Conservation (phyloP, 345 rosid genomes). For the Salix purpurea region DNA sequence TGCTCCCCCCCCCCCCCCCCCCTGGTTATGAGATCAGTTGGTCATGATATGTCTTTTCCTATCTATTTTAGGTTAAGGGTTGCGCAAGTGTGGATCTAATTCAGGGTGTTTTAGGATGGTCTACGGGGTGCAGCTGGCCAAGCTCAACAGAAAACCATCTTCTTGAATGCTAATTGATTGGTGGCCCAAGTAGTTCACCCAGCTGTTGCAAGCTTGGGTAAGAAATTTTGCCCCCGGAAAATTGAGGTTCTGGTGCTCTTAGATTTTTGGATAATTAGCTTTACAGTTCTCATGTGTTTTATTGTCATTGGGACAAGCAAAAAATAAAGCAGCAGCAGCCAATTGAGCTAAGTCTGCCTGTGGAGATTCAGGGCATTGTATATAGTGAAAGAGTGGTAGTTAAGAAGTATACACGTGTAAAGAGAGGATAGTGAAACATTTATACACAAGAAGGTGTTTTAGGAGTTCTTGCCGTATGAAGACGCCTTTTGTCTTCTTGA, state of each 20-base stretch:
- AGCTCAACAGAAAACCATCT: slow-evolving; percentile 40
- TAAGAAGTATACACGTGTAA: slow-evolving; percentile 35
- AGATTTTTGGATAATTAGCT: slow-evolving; percentile 18
- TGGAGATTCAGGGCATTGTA: slow-evolving; percentile 46
- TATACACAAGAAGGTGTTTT: slow-evolving; percentile 12
- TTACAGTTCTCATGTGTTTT: slow-evolving; percentile 25
- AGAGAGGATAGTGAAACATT: slow-evolving; percentile 15
- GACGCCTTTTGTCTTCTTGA: neutral
- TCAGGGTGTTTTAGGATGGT: slow-evolving; percentile 89
- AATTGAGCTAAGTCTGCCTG: slow-evolving; percentile 30
- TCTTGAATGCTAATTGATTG: slow-evolving; percentile 55
- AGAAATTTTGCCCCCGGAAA: slow-evolving; percentile 50
- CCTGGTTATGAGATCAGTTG: neutral
- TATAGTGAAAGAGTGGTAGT: slow-evolving; percentile 39
- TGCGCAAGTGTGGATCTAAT: slow-evolving; percentile 74
- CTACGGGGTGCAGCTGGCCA: slow-evolving; percentile 94
- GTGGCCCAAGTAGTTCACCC: slow-evolving; percentile 20
- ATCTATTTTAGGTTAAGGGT: slow-evolving; percentile 52
- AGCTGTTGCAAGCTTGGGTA: slow-evolving; percentile 35
- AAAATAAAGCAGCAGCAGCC: slow-evolving; percentile 43
- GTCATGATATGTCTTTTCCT: slow-evolving; percentile 6
- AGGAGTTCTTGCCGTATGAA: slow-evolving; percentile 1
- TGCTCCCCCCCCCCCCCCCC: neutral
- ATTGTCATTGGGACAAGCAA: slow-evolving; percentile 22
- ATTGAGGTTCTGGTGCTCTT: slow-evolving; percentile 16